These are phyloP conservation scores for Ochetophila trinervis DNA, from an alignment of 306 rosid species.

Conservation along the genomic window DNA sequence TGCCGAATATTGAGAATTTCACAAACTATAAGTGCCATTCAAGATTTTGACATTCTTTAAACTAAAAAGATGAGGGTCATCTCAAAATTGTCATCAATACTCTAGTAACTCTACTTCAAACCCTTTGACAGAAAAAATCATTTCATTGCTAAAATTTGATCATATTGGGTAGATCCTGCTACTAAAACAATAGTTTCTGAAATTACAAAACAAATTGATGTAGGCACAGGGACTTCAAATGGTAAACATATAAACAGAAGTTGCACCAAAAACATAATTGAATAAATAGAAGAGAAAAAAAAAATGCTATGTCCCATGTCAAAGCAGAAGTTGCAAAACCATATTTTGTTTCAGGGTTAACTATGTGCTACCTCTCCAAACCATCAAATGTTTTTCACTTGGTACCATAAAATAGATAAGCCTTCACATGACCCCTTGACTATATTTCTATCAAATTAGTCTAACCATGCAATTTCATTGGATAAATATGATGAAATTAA, in stretches of 20 bases:
- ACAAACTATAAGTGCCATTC: neutral
- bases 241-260: neutral
- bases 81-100: neutral
- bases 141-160: neutral
- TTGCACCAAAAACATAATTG: neutral
- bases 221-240: neutral
- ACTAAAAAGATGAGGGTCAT: neutral
- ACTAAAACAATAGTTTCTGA: neutral
- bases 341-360: no score
- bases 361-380: no score
- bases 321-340: neutral
- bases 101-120: neutral
- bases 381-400: no score
- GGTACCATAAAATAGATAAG: no score
- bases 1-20: conserved; percentile 34
- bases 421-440: no score
- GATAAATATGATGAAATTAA: no score
- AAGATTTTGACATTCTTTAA: neutral
- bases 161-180: neutral
- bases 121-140: conserved; percentile 1
- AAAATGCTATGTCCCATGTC: neutral
- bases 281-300: neutral
- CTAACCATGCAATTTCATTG: no score
- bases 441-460: no score
- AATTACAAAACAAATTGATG: neutral